phyloP scores from a whole-genome alignment of 2,329 filamentous ascomycete genomes.

The Talaromyces rugulosus region DNA sequence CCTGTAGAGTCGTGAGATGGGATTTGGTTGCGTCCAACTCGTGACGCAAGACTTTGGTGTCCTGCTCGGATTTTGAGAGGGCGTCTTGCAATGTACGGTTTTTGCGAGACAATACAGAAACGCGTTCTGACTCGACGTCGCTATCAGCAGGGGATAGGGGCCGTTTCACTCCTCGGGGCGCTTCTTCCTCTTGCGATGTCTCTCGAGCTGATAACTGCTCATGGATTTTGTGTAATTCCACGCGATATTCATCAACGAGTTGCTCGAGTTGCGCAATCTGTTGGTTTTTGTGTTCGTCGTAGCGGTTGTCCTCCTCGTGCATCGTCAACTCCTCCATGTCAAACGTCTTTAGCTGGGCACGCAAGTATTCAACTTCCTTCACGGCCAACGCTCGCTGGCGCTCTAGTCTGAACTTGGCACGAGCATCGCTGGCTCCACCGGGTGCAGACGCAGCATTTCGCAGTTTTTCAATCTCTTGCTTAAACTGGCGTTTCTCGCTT shows the following conservation, averaged over 20 bases:
- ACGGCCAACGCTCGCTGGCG: slow-evolving; percentile 78
- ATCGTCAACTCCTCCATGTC: slow-evolving; percentile 86
- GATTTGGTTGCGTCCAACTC: slow-evolving; percentile 69
- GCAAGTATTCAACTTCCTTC: slow-evolving; percentile 91
- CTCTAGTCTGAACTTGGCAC: slow-evolving; percentile 71
- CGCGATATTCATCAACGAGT: slow-evolving; percentile 82
- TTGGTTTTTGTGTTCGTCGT: slow-evolving; percentile 68
- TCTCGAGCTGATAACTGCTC: slow-evolving; percentile 68
- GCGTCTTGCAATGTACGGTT: slow-evolving; percentile 81
- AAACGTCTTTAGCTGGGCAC: slow-evolving; percentile 84
- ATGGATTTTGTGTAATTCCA: slow-evolving; percentile 71
- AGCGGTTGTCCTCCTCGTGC: slow-evolving; percentile 62
- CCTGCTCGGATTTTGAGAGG: slow-evolving; percentile 64
- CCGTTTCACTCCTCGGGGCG: slow-evolving; percentile 57
- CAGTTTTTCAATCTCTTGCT: slow-evolving; percentile 66
- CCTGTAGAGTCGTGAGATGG: slow-evolving; percentile 65
- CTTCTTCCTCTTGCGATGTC: slow-evolving; percentile 34
- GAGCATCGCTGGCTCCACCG: slow-evolving; percentile 53
- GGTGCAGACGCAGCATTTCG: slow-evolving; percentile 45
- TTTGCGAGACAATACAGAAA: slow-evolving; percentile 82
- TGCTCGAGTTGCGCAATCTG: slow-evolving; percentile 78
- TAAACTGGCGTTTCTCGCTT: slow-evolving; percentile 61
- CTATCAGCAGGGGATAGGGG: slow-evolving; percentile 54
- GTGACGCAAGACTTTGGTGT: slow-evolving; percentile 65
- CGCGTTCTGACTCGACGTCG: slow-evolving; percentile 60